phyloP scores from a whole-genome alignment of 306 rosid genomes.

The Carpinus viminea region DNA sequence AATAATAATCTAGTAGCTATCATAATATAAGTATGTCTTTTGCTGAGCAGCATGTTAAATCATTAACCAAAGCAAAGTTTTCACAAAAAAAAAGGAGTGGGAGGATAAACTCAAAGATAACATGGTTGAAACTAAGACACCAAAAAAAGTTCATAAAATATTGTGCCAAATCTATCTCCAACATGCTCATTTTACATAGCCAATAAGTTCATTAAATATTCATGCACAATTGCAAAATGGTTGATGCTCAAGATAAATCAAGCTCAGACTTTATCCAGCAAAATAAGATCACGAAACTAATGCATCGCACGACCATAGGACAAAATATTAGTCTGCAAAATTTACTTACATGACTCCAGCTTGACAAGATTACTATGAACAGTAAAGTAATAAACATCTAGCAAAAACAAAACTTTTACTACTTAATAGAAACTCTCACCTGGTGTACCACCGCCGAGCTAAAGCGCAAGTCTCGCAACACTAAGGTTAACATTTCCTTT shows the following conservation, averaged over 20 bases:
- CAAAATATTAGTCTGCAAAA: neutral
- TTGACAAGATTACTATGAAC: neutral
- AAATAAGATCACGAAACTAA: neutral
- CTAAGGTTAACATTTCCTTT: slow-evolving; percentile 75
- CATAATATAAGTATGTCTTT: neutral
- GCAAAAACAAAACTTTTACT: slow-evolving; percentile 3
- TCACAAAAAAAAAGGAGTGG: neutral
- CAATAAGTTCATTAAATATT: neutral
- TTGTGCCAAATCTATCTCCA: neutral
- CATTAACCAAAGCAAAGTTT: neutral
- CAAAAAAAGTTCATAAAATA: neutral
- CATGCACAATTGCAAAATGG: neutral
- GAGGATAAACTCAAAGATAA: neutral
- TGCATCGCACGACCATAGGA: neutral
- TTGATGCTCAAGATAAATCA: neutral
- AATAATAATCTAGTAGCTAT: neutral
- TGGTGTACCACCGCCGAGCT: slow-evolving; percentile 96
- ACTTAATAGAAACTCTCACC: slow-evolving; percentile 43
- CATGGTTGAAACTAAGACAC: neutral
- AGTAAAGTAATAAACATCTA: neutral
- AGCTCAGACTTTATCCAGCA: neutral
- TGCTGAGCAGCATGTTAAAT: neutral
- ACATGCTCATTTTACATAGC: neutral
- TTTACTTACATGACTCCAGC: neutral
- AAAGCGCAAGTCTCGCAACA: slow-evolving; percentile 70